Percentiles rank a stretch among this genome's conserved stretches.
Conservation (phyloP, 2,329 filamentous ascomycete species). For the Lanzia echinophila region DNA sequence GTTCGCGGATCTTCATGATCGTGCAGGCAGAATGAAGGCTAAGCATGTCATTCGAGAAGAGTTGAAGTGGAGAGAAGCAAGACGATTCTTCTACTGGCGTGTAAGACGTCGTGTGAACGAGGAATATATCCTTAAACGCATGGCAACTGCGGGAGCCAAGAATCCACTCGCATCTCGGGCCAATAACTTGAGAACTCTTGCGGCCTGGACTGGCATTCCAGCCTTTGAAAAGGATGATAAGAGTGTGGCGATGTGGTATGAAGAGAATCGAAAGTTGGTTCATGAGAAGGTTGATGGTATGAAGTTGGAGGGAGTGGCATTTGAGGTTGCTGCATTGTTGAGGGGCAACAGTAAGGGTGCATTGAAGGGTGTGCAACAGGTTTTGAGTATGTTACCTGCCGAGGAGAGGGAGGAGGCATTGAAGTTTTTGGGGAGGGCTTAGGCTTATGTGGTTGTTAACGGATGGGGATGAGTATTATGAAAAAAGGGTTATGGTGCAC, state of each 20-base stretch:
- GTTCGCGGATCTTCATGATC: constrained; percentile 95
- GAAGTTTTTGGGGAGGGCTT: constrained; percentile 25
- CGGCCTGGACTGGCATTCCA: constrained; percentile 74
- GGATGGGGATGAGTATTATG: not conserved
- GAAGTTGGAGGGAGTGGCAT: constrained; percentile 66
- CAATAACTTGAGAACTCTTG: constrained; percentile 66
- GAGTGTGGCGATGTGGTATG: constrained; percentile 89
- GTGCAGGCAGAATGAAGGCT: constrained; percentile 94
- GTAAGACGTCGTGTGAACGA: constrained; percentile 93
- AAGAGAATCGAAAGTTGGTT: constrained; percentile 82
- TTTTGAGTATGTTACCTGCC: constrained; percentile 80
- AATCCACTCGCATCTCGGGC: constrained; percentile 48
- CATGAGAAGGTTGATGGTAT: constrained; percentile 78
- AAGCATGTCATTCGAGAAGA: constrained; percentile 86
- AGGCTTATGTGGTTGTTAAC: not conserved
- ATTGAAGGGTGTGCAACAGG: constrained; percentile 67
- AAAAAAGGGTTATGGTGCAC: too few relatives aligned
- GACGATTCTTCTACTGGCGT: constrained; percentile 99
- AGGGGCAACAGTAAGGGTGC: constrained; percentile 56
- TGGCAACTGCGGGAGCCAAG: constrained; percentile 44
- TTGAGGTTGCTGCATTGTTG: constrained; percentile 63
- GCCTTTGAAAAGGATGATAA: constrained; percentile 75
- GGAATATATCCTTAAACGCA: constrained; percentile 92
- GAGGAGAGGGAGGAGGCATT: constrained; percentile 65
- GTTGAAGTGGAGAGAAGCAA: constrained; percentile 79